phyloP scores from a whole-genome alignment of 441 rosid genomes.

The Corymbia calophylla region DNA sequence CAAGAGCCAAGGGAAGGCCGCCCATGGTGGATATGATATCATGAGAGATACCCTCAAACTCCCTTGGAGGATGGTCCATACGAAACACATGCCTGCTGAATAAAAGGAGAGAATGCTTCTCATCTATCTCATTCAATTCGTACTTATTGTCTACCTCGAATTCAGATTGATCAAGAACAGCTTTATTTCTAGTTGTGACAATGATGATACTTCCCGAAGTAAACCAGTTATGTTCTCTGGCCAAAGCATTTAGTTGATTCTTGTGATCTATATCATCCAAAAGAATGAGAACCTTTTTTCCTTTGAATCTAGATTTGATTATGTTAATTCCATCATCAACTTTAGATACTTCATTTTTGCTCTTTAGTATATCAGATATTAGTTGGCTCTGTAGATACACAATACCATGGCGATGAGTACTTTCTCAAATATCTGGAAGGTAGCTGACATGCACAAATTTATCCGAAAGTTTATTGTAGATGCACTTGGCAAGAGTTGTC shows the following conservation, averaged over 20 bases:
- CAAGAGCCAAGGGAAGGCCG: neutral
- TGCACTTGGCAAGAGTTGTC: neutral
- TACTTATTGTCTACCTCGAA: neutral
- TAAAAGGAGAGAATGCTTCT: neutral
- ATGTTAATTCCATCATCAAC: neutral
- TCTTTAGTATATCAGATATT: neutral
- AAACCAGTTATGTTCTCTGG: neutral
- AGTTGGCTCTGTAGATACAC: neutral
- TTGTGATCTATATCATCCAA: neutral
- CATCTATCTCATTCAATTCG: neutral
- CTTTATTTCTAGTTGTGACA: neutral
- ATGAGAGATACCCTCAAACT: neutral
- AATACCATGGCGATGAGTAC: neutral
- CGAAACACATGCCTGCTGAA: neutral
- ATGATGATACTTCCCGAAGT: neutral
- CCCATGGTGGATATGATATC: neutral
- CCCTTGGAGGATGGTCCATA: neutral
- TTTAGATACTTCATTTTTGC: neutral
- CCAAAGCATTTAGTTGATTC: neutral
- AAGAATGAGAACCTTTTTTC: neutral
- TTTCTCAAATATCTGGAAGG: neutral
- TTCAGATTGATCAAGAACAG: neutral
- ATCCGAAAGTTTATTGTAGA: neutral
- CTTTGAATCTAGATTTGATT: neutral
- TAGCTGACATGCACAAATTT: neutral